A percentile compares a stretch with the other conserved stretches of the same genome.
These are phyloP conservation scores for Boletus hoseneyae DNA, from an alignment of 1,284 basidiomycete genomes.

Conservation along the genomic window DNA sequence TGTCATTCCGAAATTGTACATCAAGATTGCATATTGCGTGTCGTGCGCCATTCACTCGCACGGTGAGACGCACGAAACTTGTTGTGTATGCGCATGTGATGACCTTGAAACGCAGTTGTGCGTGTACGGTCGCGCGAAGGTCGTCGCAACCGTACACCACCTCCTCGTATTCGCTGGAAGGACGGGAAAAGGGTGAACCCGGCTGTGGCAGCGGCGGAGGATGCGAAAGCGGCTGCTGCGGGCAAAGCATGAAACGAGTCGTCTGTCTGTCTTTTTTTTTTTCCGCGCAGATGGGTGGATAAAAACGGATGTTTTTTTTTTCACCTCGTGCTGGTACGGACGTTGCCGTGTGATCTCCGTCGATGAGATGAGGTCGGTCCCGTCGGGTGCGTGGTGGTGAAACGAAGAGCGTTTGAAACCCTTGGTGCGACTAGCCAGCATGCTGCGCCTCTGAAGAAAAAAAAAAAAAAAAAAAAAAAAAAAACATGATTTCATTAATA, in stretches of 20 bases:
- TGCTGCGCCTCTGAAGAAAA: no score
- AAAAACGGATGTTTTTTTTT: not conserved
- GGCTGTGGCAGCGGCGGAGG: slow-evolving; percentile 72
- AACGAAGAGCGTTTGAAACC: no score
- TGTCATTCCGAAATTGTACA: slow-evolving; percentile 96
- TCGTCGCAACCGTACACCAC: slow-evolving; percentile 94
- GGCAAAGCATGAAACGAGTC: slow-evolving; percentile 40
- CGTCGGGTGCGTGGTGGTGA: no score
- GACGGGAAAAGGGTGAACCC: slow-evolving; percentile 96
- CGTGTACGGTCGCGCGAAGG: slow-evolving; percentile 93
- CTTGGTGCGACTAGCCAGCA: no score
- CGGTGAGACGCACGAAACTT: slow-evolving; percentile 42
- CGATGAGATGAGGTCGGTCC: not conserved
- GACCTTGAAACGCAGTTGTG: slow-evolving; percentile 57
- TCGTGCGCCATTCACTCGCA: slow-evolving; percentile 99
- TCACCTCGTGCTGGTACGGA: not conserved
- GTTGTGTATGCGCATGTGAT: no score
- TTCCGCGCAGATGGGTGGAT: not conserved
- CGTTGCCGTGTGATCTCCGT: no score
- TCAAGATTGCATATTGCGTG: slow-evolving; percentile 99
- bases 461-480: no score
- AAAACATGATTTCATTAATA: no score
- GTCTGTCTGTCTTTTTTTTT: no score
- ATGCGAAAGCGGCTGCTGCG: slow-evolving; percentile 48
- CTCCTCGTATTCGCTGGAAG: slow-evolving; percentile 95